Conservation (phyloP, 805 yeast genomes). For the Hanseniaspora jakobsenii region DNA sequence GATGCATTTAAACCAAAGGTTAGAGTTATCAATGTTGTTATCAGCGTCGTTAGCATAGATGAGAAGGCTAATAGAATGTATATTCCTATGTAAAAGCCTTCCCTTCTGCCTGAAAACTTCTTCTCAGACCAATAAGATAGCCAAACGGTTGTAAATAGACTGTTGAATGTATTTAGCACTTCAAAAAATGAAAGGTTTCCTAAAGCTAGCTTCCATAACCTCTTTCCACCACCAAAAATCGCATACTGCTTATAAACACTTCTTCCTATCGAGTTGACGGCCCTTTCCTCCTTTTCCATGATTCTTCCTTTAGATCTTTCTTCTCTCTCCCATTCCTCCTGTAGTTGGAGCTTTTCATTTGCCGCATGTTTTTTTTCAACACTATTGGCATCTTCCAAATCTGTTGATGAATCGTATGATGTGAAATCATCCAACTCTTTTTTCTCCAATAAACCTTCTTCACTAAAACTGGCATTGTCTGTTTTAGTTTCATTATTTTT, state of each 20-base stretch:
- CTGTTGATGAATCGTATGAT: conserved; percentile 2
- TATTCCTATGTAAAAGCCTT: conserved; percentile 60
- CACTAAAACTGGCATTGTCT: background rate
- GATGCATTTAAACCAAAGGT: conserved; percentile 46
- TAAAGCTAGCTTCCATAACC: conserved; percentile 24
- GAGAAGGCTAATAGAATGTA: conserved; percentile 51
- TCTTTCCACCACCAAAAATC: conserved; percentile 32
- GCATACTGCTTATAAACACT: conserved; percentile 29
- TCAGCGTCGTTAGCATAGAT: conserved; percentile 32
- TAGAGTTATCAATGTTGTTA: conserved; percentile 37
- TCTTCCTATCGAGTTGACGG: conserved; percentile 30
- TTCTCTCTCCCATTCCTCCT: conserved; percentile 11
- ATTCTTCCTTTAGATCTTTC: conserved; percentile 15
- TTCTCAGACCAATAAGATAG: conserved; percentile 66
- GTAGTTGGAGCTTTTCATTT: background rate
- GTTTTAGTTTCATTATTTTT: background rate
- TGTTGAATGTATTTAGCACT: conserved; percentile 37
- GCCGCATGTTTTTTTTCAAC: conserved; percentile 1
- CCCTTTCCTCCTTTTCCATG: conserved; percentile 28
- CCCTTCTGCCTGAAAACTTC: conserved; percentile 36
- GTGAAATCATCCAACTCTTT: no score
- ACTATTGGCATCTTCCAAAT: conserved; percentile 1
- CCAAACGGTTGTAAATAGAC: conserved; percentile 61
- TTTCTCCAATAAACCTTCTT: no score
- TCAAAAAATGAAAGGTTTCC: conserved; percentile 23